Base-by-base conservation (phyloP, 2,329 filamentous ascomycete species). In the Lecanicillium sp. region DNA sequence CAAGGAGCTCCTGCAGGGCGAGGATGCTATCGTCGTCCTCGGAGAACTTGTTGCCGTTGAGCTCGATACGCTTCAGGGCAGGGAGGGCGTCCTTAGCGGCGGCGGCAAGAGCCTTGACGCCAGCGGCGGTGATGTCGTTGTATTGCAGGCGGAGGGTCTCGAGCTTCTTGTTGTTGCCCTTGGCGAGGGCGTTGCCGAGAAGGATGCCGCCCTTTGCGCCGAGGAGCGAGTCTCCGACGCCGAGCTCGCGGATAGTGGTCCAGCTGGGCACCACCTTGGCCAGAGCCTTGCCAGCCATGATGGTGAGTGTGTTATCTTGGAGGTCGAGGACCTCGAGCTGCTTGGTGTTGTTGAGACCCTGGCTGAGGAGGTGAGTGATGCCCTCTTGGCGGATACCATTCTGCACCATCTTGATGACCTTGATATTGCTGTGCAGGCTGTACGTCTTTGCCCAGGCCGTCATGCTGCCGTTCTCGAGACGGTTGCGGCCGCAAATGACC, bases 381-480 rank as follows among this genome's bases (percentile, higher is more conserved):
- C 92, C 92, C 61, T 97, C 88, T 57, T 90, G 87, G 31, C 92
- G 78, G 51, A 98, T 98, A 37, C 92, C 92, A 60, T 98, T 97
- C 64, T 97, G 92, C 18, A 94, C 87, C 92, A 98, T 97, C 72
- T 90, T 94, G 50, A 98, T 78, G 43, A 80, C 80, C 64, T 82
- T 84, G 46, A 98, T 76, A 41, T 84, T 82, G 48, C 75, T 79
- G 58, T 97, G 87, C 42, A 90, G 81, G 53, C 80, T 79, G 61
- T 87, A 96, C 1, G 87, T 75, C 59, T 83, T 84, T 30, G 89
- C 88, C 92, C 92, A 98, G 0, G 90, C 89, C 12, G 77, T 79
- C 92, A 98, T 98, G 57, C 84, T 92, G 50, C 90, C 92, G 54
- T 89, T 95, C 68, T 98, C 92, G 36, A 98, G 74, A 49, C 92